A percentile compares a stretch with the other conserved stretches of the same genome.
Evolutionary conservation across 495 filamentous ascomycete species (phyloP).

Genomic region (Evansstolkia leycettana): DNA sequence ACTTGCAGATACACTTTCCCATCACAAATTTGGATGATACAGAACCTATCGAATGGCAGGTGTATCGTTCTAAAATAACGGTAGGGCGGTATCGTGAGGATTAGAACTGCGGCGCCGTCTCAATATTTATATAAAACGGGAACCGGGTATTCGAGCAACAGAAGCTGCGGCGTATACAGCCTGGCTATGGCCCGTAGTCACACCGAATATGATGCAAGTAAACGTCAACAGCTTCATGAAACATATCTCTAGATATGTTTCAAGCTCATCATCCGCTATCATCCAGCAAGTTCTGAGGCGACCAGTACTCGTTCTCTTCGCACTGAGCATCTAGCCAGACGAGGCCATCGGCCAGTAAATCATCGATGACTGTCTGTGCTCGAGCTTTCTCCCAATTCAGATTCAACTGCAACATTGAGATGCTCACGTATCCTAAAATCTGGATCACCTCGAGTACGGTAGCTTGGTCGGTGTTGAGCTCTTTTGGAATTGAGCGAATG

Average conservation of each 20-base stretch:
- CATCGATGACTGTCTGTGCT: slow-evolving; percentile 79
- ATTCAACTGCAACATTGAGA: slow-evolving; percentile 89
- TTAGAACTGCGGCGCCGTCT: too few species aligned
- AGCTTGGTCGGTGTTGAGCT: slow-evolving; percentile 89
- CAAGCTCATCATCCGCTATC: slow-evolving; percentile 30
- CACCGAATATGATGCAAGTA: too few species aligned
- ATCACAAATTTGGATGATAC: too few species aligned
- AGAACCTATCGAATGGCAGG: too few species aligned
- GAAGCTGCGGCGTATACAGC: too few species aligned
- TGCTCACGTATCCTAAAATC: slow-evolving; percentile 74
- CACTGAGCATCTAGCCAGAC: slow-evolving; percentile 90
- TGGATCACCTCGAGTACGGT: slow-evolving; percentile 81
- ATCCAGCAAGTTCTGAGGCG: slow-evolving; percentile 43
- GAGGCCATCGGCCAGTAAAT: slow-evolving; percentile 80
- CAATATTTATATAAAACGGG: too few species aligned
- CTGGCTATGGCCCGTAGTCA: too few species aligned
- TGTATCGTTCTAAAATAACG: too few species aligned
- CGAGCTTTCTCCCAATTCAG: slow-evolving; percentile 74
- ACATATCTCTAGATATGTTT: not conserved
- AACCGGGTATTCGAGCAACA: too few species aligned
- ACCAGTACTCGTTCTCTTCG: slow-evolving; percentile 91
- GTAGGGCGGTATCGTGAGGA: too few species aligned
- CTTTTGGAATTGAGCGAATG: slow-evolving; percentile 89
- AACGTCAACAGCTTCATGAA: not conserved
- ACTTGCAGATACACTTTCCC: too few species aligned